Percentiles rank a stretch among this genome's conserved stretches.
Evolutionary conservation across 352 stramenopile species (phyloP).

Genomic region (Globisporangium heterothallicum): DNA sequence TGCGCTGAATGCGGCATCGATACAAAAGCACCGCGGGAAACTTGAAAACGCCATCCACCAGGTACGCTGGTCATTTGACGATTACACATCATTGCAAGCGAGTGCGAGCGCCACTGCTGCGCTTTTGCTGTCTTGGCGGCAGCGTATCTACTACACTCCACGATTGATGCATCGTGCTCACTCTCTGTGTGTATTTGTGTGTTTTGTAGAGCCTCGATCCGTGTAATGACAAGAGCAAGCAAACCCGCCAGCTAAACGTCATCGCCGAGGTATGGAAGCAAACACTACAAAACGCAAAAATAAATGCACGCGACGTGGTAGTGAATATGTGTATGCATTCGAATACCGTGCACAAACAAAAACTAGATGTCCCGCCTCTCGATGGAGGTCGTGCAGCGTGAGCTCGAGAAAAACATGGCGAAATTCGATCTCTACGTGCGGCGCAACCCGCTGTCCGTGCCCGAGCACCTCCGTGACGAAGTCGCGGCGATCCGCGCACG

Average conservation of each 20-base stretch:
- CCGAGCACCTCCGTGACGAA: conserved; percentile 2
- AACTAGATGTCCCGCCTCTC: conserved; percentile 10
- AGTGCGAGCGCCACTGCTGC: too few relatives aligned
- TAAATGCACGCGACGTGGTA: too few relatives aligned
- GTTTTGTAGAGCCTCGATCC: conserved; percentile 9
- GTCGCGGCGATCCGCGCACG: conserved; percentile 7
- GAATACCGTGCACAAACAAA: not conserved
- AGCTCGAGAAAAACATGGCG: conserved; percentile 11
- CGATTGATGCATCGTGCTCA: not conserved
- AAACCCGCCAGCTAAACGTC: conserved; percentile 10
- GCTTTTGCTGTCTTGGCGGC: not conserved
- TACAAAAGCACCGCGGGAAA: conserved; percentile 8
- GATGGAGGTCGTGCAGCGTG: conserved; percentile 11
- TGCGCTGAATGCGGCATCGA: conserved; percentile 6
- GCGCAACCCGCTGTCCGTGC: conserved; percentile 4
- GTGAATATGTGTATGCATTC: too few relatives aligned
- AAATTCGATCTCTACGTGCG: conserved; percentile 11
- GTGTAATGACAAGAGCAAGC: conserved; percentile 6
- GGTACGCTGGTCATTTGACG: too few relatives aligned
- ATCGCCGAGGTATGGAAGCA: conserved; percentile 6
- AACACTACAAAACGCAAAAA: not conserved
- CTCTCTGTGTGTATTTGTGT: too few relatives aligned
- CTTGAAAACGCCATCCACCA: conserved; percentile 9
- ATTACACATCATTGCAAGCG: not conserved
- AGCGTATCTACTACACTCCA: not conserved